Evolutionary conservation across 352 stramenopile species (phyloP), one percentile per base, ranked within the genome.

Genomic region (Globisporangium echinulatum): DNA sequence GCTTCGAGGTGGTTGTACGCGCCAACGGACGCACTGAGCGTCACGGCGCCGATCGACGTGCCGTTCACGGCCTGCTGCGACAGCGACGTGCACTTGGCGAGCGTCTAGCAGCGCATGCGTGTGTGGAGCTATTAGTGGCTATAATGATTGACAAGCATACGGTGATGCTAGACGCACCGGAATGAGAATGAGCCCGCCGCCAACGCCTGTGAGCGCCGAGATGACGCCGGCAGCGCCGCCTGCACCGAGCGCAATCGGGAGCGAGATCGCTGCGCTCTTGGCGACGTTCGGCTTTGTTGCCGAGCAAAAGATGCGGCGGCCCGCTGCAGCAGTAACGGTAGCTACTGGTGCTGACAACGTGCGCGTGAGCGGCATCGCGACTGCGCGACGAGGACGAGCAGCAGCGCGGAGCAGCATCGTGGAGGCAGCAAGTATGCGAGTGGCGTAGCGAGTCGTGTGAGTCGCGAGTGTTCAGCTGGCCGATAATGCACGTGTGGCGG

Each of bases 121-220:
- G 42, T 40, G 19, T 4, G 8, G 2, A 33, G 2, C 25, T 33
- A 33, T 33, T 33, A 33, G 25, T 33, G 25, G 25, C 25, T 33
- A 2, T 33, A 33, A 33, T 33, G 25, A 33, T 33, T 33, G 25
- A 33, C 25, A 33, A 33, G 25, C 25, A 33, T 33, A 33, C 25
- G 3, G 25, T 33, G 25, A 33, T 33, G 25, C 25, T 33, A 33
- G 2, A 62, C 70, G 17, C 55, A 94, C 82, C 43, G 85, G 85
- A 66, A 94, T 91, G 59, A 94, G 77, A 54, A 94, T 87, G 54
- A 92, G 77, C 11, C 85, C 85, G 57, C 85, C 85, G 17, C 85
- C 85, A 19, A 94, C 82, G 54, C 85, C 85, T 9, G 85, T 94
- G 36, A 94, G 71, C 5, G 79, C 85, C 19, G 85, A 94, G 25